A percentile compares a stretch with the other conserved stretches of the same genome.
phyloP scores from a whole-genome alignment of 2,329 filamentous ascomycete genomes.

The Verticillium zaregamsianum region DNA sequence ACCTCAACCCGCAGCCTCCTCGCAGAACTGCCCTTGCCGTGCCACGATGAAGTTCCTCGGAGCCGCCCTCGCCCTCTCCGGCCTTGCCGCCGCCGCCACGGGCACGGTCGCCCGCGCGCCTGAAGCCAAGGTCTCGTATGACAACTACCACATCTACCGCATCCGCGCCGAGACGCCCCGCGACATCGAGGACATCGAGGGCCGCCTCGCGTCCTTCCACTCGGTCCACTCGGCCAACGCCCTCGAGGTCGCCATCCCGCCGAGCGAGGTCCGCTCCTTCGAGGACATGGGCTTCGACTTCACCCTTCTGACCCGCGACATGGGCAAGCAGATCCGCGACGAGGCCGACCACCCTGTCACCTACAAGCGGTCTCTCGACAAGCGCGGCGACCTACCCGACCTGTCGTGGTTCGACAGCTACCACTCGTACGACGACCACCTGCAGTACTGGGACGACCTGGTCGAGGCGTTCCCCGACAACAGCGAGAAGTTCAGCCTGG shows the following conservation, averaged over 20 bases:
- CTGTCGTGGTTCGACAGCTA: conserved; percentile 49
- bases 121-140: conserved; percentile 18
- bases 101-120: background rate
- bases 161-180: conserved; percentile 14
- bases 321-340: conserved; percentile 21
- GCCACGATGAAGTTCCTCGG: conserved; percentile 9
- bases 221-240: conserved; percentile 20
- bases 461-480: conserved; percentile 38
- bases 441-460: conserved; percentile 42
- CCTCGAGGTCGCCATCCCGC: conserved; percentile 27
- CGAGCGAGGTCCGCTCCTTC: conserved; percentile 20
- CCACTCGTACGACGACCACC: conserved; percentile 48
- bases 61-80: conserved; percentile 1
- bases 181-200: conserved; percentile 12
- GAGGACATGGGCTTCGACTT: conserved; percentile 20
- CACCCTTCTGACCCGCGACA: conserved; percentile 19
- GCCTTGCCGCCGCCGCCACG: background rate
- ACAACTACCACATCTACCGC: conserved; percentile 27
- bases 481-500: conserved; percentile 40
- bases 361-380: conserved; percentile 13
- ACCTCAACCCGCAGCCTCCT: background rate
- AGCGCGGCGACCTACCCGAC: conserved; percentile 25
- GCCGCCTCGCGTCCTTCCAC: conserved; percentile 13
- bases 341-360: conserved; percentile 19
- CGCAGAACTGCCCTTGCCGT: background rate